Conservation (phyloP, 2,329 filamentous ascomycete species). For the Fusarium miscanthi region DNA sequence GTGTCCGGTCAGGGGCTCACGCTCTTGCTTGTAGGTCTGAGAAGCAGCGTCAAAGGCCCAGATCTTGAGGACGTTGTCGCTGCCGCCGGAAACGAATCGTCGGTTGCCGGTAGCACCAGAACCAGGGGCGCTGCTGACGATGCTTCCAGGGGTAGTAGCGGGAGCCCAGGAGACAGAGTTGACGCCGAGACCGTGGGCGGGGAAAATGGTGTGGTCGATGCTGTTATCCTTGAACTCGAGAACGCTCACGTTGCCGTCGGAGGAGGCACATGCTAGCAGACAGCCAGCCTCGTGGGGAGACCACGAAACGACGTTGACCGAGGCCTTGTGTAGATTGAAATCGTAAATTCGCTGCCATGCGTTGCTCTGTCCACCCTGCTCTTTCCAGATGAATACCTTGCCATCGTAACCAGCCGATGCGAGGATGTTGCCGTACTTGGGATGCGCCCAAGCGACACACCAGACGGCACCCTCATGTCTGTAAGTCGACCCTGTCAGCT, state of each 20-base stretch:
- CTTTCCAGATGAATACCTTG: constrained; percentile 98
- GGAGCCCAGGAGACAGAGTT: constrained; percentile 98
- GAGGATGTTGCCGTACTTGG: constrained; percentile 98
- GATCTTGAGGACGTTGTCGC: constrained; percentile 92
- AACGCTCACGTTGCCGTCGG: constrained; percentile 91
- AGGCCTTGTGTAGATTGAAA: constrained; percentile 92
- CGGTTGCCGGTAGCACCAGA: constrained; percentile 72
- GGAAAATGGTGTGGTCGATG: constrained; percentile 90
- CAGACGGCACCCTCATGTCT: constrained; percentile 98
- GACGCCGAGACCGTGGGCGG: constrained; percentile 91
- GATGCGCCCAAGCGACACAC: constrained; percentile 98
- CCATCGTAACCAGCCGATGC: constrained; percentile 96
- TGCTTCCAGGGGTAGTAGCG: constrained; percentile 82
- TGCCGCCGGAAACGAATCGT: constrained; percentile 93
- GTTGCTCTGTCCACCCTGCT: constrained; percentile 70
- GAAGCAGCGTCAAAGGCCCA: constrained; percentile 82
- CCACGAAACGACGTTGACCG: constrained; percentile 97
- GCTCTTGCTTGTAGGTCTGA: constrained; percentile 70
- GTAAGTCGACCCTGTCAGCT: constrained; percentile 34
- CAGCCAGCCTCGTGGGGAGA: constrained; percentile 97
- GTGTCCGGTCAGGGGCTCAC: constrained; percentile 79
- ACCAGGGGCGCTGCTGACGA: constrained; percentile 77
- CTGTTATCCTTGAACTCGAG: constrained; percentile 97
- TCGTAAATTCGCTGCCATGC: constrained; percentile 91
- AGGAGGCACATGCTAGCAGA: constrained; percentile 92